Evolutionary conservation across 108 stramenopile genomes (phyloP), one percentile per base, ranked within the genome.

Genomic region (Epithemia pelagica): DNA sequence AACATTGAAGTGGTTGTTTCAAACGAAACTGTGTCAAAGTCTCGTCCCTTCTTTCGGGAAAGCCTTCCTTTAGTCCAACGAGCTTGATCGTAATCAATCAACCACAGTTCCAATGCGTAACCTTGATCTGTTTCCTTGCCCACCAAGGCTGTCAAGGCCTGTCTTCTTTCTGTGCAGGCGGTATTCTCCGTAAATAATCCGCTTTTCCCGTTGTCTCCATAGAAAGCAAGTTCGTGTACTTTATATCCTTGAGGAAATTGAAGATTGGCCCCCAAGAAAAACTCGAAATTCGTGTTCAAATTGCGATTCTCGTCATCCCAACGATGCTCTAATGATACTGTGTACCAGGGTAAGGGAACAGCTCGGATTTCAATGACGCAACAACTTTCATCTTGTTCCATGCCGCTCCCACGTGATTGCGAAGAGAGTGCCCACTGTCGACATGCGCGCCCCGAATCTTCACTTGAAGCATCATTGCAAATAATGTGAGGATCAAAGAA

Each of bases 211-310:
- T 58, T 27, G 56, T 58, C 56, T 23, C 56, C 56, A 21, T 58
- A 58, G 21, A 58, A 58, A 7, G 56, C 56, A 58, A 58, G 15
- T n/a, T 58, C 25, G 25, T 58, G 56, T 21, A 58, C 56, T 19
- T 18, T 7, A n/a, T 8, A 58, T 18, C 21, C 21, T 27, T 7
- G 56, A 5, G 56, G 56, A n/a, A 58, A 21, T 15, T 46, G 37
- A 46, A 46, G 37, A 46, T 10, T 46, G 5, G 15, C 37, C 15
- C 15, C 10, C 37, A 46, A 10, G 15, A 10, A 46, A 46, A 46
- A 46, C n/a, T n/a, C n/a, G n/a, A n/a, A n/a, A n/a, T n/a, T n/a
- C 10, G 37, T 46, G 37, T 5, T 15, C 37, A 46, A 46, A 15
- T 46, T 5, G 37, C 37, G 37, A 10, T 46, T 15, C 10, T 5